These are phyloP conservation scores for Fistulinella prunicolor DNA, from an alignment of 768 basidiomycete genomes.

Conservation along the genomic window DNA sequence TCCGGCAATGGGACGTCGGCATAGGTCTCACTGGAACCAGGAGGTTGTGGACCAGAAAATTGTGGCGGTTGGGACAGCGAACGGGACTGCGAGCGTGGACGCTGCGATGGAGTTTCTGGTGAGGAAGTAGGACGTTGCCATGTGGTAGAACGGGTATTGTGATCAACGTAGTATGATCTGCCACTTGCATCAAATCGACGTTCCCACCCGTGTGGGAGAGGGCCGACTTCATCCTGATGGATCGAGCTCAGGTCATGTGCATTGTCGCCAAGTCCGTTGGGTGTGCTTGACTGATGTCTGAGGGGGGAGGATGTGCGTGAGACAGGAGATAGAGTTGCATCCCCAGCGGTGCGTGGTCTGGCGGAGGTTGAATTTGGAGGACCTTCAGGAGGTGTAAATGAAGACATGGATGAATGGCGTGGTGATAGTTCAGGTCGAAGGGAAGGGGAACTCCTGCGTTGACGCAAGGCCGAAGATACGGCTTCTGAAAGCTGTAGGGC, in stretches of 20 bases:
- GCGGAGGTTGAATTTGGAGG: constrained; percentile 6
- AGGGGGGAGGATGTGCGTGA: constrained; percentile 11
- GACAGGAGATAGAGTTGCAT: constrained; percentile 6
- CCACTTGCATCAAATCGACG: constrained; percentile 64
- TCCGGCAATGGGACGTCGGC: constrained; percentile 73
- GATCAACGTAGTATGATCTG: constrained; percentile 84
- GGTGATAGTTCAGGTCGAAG: constrained; percentile 20
- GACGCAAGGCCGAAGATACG: constrained; percentile 10
- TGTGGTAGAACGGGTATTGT: constrained; percentile 74
- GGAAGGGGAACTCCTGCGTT: constrained; percentile 23
- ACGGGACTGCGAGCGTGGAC: constrained; percentile 10
- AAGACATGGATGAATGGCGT: constrained; percentile 21
- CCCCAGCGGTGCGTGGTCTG: constrained; percentile 19
- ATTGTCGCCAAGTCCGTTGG: constrained; percentile 7
- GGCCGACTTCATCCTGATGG: constrained; percentile 56
- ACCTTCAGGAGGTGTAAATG: constrained; percentile 13
- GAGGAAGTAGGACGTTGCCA: constrained; percentile 58
- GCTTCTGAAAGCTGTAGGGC: constrained; percentile 14
- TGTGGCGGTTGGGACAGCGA: constrained; percentile 23
- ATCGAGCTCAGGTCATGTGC: constrained; percentile 13
- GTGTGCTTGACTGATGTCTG: constrained; percentile 13
- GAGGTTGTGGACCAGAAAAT: constrained; percentile 31
- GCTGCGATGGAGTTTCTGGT: constrained; percentile 24
- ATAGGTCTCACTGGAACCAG: constrained; percentile 35
- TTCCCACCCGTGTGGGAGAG: constrained; percentile 82